phyloP scores from a whole-genome alignment of 2,329 filamentous ascomycete species.

The Teratosphaeria zuluensis region DNA sequence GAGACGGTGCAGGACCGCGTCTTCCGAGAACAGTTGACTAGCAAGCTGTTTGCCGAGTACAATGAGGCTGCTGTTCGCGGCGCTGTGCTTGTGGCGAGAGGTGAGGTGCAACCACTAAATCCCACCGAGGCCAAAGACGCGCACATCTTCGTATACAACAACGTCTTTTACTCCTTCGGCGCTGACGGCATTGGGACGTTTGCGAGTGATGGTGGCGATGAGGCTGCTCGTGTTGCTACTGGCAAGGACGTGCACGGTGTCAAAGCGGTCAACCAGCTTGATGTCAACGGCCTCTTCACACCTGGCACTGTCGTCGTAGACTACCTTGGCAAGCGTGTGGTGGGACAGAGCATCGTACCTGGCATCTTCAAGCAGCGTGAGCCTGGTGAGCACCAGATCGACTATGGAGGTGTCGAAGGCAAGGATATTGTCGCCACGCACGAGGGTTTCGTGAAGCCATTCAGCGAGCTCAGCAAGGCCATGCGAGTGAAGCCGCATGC shows the following conservation, averaged over 20 bases:
- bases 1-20: conserved; percentile 92
- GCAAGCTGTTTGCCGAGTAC: conserved; percentile 95
- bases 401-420: conserved; percentile 95
- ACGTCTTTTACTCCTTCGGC: conserved; percentile 98
- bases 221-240: conserved; percentile 89
- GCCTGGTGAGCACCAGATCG: conserved; percentile 95
- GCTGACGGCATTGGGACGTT: conserved; percentile 97
- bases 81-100: conserved; percentile 81
- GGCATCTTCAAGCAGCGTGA: conserved; percentile 99
- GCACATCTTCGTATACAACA: conserved; percentile 99
- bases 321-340: conserved; percentile 92
- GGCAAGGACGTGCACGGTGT: conserved; percentile 95
- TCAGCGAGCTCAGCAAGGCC: conserved; percentile 82
- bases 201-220: conserved; percentile 89
- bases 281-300: conserved; percentile 88
- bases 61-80: conserved; percentile 89
- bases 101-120: conserved; percentile 87
- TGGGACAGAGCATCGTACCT: conserved; percentile 94
- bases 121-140: conserved; percentile 87
- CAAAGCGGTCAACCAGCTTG: conserved; percentile 89
- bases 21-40: conserved; percentile 85
- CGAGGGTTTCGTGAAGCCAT: conserved; percentile 71
- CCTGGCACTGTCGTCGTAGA: conserved; percentile 94
- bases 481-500: conserved; percentile 88
- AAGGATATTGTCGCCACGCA: conserved; percentile 91